A percentile compares a stretch with the other conserved stretches of the same genome.
phyloP scores from a whole-genome alignment of 2,329 filamentous ascomycete species.

The Apiospora phragmitis region DNA sequence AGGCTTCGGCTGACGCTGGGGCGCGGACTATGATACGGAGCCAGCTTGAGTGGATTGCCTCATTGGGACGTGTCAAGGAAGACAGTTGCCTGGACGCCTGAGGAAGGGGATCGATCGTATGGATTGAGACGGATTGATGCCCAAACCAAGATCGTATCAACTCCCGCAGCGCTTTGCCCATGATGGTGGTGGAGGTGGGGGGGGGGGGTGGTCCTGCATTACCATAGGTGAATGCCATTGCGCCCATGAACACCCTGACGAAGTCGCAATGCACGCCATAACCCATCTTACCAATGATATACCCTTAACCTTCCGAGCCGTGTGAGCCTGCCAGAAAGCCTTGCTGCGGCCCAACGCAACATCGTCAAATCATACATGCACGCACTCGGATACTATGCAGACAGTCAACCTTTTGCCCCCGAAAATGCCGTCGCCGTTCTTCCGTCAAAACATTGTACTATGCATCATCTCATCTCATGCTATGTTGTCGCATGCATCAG shows the following conservation, averaged over 20 bases:
- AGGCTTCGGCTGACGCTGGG: neutral
- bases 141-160: neutral
- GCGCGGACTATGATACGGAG: neutral
- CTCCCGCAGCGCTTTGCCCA: neutral
- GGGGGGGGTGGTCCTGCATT: neutral
- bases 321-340: neutral
- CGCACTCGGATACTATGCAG: neutral
- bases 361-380: neutral
- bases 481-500: neutral
- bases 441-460: neutral
- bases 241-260: neutral
- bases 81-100: neutral
- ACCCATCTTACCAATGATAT: neutral
- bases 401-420: neutral
- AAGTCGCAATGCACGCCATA: slow-evolving; percentile 1
- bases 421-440: neutral
- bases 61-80: neutral
- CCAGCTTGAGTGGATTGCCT: neutral
- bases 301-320: neutral
- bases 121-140: neutral
- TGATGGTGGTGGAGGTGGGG: neutral
- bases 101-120: neutral
- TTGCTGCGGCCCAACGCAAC: slow-evolving; percentile 10
- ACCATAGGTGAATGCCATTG: neutral
- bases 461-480: neutral